A percentile compares a stretch with the other conserved stretches of the same genome.
Evolutionary conservation across 2,329 filamentous ascomycete species (phyloP).

Genomic region (Fonsecaea multimorphosa): DNA sequence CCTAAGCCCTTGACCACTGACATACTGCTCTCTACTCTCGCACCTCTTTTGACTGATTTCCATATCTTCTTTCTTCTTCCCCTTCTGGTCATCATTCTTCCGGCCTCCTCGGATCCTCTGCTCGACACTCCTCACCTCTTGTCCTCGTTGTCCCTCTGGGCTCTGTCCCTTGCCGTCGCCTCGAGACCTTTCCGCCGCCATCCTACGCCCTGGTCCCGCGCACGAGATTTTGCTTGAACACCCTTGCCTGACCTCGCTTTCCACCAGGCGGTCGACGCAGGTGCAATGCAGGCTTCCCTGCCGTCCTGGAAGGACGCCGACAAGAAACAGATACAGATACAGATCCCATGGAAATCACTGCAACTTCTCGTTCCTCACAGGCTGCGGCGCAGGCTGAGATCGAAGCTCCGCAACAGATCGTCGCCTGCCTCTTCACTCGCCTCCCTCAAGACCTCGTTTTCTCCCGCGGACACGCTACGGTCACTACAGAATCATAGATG

Average conservation of each 20-base stretch:
- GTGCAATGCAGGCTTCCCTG: slow-evolving; percentile 38
- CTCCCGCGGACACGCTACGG: slow-evolving; percentile 76
- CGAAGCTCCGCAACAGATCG: slow-evolving; percentile 69
- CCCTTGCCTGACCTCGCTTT: background rate
- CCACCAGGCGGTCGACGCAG: background rate
- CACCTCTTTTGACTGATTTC: slow-evolving; percentile 20
- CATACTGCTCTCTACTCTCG: slow-evolving; percentile 22
- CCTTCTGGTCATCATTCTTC: slow-evolving; percentile 22
- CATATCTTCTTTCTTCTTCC: slow-evolving; percentile 23
- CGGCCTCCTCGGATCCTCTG: slow-evolving; percentile 29
- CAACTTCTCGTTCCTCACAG: slow-evolving; percentile 65
- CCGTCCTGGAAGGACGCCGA: slow-evolving; percentile 57
- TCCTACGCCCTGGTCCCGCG: background rate
- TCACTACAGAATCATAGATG: slow-evolving; percentile 78
- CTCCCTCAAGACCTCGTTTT: slow-evolving; percentile 79
- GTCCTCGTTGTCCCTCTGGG: slow-evolving; percentile 16
- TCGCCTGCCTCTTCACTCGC: slow-evolving; percentile 75
- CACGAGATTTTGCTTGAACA: background rate
- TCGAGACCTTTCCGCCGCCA: background rate
- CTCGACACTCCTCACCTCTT: slow-evolving; percentile 21
- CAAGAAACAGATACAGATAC: slow-evolving; percentile 53
- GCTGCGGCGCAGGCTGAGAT: slow-evolving; percentile 70
- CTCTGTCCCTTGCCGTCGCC: slow-evolving; percentile 19
- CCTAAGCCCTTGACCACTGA: slow-evolving; percentile 30
- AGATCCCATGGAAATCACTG: slow-evolving; percentile 57